Evolutionary conservation across 495 filamentous ascomycete genomes (phyloP), one percentile per base, ranked within the genome.

Genomic region (Neurospora terricola): DNA sequence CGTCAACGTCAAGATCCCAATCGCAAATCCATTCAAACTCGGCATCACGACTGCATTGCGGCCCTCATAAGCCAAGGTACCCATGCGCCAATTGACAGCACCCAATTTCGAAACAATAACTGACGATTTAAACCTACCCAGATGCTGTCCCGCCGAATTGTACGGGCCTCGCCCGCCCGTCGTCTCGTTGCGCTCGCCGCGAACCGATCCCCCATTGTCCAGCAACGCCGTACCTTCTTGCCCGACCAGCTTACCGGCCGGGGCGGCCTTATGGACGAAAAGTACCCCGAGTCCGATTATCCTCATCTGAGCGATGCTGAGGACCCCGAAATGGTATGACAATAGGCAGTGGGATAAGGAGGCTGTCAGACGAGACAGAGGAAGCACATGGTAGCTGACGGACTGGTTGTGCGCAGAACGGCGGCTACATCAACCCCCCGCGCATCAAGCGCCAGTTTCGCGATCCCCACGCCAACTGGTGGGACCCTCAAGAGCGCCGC

Each of bases 401-500:
- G 54, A 62, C 12, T 62, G 54, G 73, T 79, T 66, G 71, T 71
- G 71, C 74, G 75, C 80, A 97, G 94, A 98, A 97, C 80, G 93
- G 93, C 79, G 91, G 91, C 83, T 99, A 97, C 83, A 85, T 93
- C 79, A 97, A 97, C 83, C 96, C 96, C 72, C 91, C 91, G 12
- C 85, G 84, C 42, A 83, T 92, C 78, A 97, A 96, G 85, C 92
- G 94, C 75, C 88, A 91, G 79, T 90, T 92, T 83, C 93, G 96
- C 80, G 96, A 98, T 80, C 96, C 96, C 42, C 88, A 98, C 79
- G 95, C 83, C 77, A 91, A 93, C 80, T 98, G 94, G 93, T 98
- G 95, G 95, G 94, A 98, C 82, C 91, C 93, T 85, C 94, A 98
- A 80, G 95, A 97, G 81, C 91, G 94, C 77, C 90, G 94, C 73